phyloP scores from a whole-genome alignment of 176 grass and related monocot genomes.

The sorghum (Sorghum bicolor) region DNA sequence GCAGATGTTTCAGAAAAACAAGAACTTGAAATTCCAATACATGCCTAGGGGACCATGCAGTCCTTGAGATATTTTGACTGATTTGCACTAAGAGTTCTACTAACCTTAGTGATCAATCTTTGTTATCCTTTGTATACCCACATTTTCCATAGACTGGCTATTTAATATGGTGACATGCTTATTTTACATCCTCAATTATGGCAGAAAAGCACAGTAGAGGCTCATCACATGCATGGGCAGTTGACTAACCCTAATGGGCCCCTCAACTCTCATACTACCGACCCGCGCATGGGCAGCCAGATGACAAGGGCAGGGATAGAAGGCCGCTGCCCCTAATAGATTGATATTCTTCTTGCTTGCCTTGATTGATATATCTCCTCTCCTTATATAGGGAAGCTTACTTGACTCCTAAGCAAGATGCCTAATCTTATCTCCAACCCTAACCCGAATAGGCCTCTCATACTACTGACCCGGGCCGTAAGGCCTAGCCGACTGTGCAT shows the following conservation, averaged over 20 bases:
- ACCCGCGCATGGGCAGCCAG: neutral
- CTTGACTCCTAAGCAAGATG: neutral
- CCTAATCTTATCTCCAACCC: neutral
- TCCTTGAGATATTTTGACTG: constrained; percentile 3
- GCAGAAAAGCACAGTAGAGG: neutral
- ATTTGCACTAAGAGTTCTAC: neutral
- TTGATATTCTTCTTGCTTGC: neutral
- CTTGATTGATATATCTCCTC: neutral
- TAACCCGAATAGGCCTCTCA: neutral
- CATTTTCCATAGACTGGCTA: neutral
- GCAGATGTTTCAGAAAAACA: neutral
- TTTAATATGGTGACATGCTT: constrained; percentile 3
- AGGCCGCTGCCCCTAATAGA: neutral
- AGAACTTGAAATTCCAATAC: neutral
- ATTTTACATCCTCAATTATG: constrained; percentile 1
- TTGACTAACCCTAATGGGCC: neutral
- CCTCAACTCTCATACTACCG: neutral
- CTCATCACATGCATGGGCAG: neutral
- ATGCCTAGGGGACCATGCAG: constrained; percentile 6
- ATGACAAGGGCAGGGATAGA: neutral
- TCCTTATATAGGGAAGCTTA: neutral
- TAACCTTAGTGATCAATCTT: neutral
- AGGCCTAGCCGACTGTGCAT: neutral
- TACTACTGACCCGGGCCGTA: neutral
- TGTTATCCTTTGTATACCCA: neutral